Percentiles rank a stretch among this genome's conserved stretches.
These are phyloP conservation scores for Xylariaceae sp. DNA, from an alignment of 2,329 filamentous ascomycete genomes.

Conservation along the genomic window DNA sequence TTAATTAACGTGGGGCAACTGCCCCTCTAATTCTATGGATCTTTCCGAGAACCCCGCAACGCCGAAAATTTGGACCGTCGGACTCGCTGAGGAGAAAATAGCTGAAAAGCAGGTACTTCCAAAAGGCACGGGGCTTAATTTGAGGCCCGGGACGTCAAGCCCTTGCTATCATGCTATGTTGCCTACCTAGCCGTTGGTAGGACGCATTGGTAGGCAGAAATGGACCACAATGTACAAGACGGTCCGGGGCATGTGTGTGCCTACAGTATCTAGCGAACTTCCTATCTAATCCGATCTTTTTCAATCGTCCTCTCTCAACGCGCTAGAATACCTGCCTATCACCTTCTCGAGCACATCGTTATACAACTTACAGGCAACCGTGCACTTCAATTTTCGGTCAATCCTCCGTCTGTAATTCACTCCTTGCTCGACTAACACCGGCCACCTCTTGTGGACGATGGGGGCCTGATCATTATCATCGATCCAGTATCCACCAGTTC, in stretches of 20 bases:
- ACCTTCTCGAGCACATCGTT: no score
- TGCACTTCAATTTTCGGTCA: neutral
- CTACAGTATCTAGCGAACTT: neutral
- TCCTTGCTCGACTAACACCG: neutral
- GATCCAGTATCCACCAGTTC: neutral
- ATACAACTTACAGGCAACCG: no score
- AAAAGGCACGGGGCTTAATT: neutral
- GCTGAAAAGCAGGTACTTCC: neutral
- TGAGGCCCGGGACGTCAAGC: no score
- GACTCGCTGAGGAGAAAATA: neutral
- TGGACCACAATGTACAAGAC: no score
- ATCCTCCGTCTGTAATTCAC: neutral
- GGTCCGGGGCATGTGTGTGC: neutral
- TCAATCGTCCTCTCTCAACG: neutral
- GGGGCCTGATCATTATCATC: neutral
- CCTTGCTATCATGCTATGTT: no score
- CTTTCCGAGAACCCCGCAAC: slow-evolving; percentile 17
- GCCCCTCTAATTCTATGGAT: neutral
- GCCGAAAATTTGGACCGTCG: slow-evolving; percentile 5
- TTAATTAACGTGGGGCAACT: slow-evolving; percentile 15
- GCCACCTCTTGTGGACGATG: neutral
- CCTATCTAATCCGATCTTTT: neutral
- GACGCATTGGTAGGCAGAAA: no score
- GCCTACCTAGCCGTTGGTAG: no score
- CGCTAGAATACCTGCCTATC: neutral